These are phyloP conservation scores for Microstroma glucosiphilum DNA, from an alignment of 1,284 basidiomycete genomes.

Conservation along the genomic window DNA sequence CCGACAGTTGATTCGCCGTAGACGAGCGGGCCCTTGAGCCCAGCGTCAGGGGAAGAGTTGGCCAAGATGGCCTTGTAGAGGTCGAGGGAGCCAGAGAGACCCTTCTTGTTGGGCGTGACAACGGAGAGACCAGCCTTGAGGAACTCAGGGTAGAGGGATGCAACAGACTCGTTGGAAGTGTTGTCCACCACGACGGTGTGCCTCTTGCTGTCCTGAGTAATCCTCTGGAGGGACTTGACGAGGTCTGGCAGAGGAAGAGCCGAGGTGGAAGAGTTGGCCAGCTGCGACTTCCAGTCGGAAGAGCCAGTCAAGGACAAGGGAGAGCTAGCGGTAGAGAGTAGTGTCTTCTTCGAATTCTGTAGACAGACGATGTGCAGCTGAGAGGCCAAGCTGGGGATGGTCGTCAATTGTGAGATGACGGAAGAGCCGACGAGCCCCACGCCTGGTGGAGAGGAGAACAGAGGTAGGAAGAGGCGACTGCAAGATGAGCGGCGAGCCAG, in stretches of 20 bases:
- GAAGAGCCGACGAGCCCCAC: slow-evolving; percentile 48
- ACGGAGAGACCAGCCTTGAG: slow-evolving; percentile 74
- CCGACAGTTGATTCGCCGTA: slow-evolving; percentile 93
- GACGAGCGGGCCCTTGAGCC: slow-evolving; percentile 56
- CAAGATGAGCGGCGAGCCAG: too few relatives aligned
- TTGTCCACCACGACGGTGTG: slow-evolving; percentile 79
- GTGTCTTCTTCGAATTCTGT: slow-evolving; percentile 48
- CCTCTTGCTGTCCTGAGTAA: slow-evolving; percentile 27
- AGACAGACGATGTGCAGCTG: slow-evolving; percentile 39
- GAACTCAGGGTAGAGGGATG: slow-evolving; percentile 75
- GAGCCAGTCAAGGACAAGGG: slow-evolving; percentile 19
- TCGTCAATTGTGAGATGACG: slow-evolving; percentile 43
- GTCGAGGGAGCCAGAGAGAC: slow-evolving; percentile 68
- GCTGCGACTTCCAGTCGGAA: slow-evolving; percentile 31
- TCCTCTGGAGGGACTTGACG: slow-evolving; percentile 27
- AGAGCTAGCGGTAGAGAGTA: slow-evolving; percentile 28
- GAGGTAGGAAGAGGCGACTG: too few relatives aligned
- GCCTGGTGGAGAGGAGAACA: slow-evolving; percentile 14
- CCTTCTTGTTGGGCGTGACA: slow-evolving; percentile 98
- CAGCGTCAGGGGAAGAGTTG: slow-evolving; percentile 10
- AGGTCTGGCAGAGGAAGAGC: slow-evolving; percentile 36
- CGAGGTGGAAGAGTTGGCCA: slow-evolving; percentile 23
- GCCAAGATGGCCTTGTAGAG: slow-evolving; percentile 67
- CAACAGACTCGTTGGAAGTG: slow-evolving; percentile 79
- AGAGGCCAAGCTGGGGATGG: slow-evolving; percentile 26